A percentile compares a stretch with the other conserved stretches of the same genome.
Evolutionary conservation across 768 basidiomycete genomes (phyloP).

Genomic region (Tulasnella sp.): DNA sequence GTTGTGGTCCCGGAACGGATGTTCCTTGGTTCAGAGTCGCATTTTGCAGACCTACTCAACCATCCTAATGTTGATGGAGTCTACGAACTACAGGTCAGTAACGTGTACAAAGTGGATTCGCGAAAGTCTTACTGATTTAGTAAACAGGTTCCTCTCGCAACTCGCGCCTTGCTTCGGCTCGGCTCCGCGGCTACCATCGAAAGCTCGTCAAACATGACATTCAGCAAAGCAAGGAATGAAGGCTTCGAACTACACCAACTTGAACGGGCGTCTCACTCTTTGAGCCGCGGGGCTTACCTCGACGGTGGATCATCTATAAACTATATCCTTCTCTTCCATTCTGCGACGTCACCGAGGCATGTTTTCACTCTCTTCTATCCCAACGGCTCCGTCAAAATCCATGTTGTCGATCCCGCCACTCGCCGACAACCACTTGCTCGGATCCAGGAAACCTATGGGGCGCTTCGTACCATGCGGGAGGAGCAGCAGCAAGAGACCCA

Average conservation of each 20-base stretch:
- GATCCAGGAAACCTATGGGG: conserved; percentile 69
- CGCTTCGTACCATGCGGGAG: conserved; percentile 51
- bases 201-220: conserved; percentile 57
- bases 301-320: conserved; percentile 64
- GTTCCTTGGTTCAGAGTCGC: conserved; percentile 79
- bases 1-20: conserved; percentile 77
- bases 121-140: background rate
- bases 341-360: conserved; percentile 70
- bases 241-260: conserved; percentile 84
- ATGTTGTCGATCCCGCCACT: conserved; percentile 87
- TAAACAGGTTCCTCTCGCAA: conserved; percentile 69
- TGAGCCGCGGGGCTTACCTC: conserved; percentile 67
- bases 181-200: conserved; percentile 77
- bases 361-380: conserved; percentile 87
- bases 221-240: conserved; percentile 75
- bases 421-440: conserved; percentile 76
- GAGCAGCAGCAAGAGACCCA: conserved; percentile 38
- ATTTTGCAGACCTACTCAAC: conserved; percentile 89
- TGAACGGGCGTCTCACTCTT: conserved; percentile 55
- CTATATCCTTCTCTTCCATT: conserved; percentile 79
- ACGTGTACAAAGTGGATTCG: background rate
- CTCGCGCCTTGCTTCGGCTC: conserved; percentile 75
- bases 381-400: conserved; percentile 63
- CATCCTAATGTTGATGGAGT: conserved; percentile 94
- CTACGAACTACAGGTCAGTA: conserved; percentile 80